Evolutionary conservation across 495 filamentous ascomycete genomes (phyloP).

Genomic region (Xylaria sp.): DNA sequence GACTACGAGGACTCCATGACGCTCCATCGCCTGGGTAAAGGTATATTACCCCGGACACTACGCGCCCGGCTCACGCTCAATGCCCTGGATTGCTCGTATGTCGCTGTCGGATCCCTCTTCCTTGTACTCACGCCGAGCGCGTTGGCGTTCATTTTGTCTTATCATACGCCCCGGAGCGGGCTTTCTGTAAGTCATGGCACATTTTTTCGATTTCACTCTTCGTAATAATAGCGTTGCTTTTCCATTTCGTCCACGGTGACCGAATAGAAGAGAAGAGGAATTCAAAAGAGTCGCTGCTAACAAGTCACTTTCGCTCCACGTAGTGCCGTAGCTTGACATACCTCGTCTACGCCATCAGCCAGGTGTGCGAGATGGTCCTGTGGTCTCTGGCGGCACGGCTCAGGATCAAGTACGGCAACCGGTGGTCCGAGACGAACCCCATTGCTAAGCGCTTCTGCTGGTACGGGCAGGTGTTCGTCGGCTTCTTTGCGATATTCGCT

Average conservation of each 20-base stretch:
- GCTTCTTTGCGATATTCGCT: constrained; percentile 44
- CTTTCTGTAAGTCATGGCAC: constrained; percentile 27
- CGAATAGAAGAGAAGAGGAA: neutral
- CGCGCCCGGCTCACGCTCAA: constrained; percentile 33
- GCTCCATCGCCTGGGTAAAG: neutral
- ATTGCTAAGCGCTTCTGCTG: constrained; percentile 37
- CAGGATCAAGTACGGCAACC: constrained; percentile 32
- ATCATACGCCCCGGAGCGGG: constrained; percentile 49
- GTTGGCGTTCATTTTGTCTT: constrained; percentile 51
- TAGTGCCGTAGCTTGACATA: constrained; percentile 51
- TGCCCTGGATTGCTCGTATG: constrained; percentile 35
- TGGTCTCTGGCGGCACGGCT: constrained; percentile 38
- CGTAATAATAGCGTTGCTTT: neutral
- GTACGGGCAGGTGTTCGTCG: constrained; percentile 39
- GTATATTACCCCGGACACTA: constrained; percentile 23
- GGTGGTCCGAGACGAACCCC: constrained; percentile 33
- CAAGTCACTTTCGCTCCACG: neutral
- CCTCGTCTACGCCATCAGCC: constrained; percentile 48
- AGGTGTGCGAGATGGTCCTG: constrained; percentile 45
- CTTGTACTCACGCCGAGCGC: constrained; percentile 44
- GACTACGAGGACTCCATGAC: constrained; percentile 31
- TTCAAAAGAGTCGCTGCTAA: neutral
- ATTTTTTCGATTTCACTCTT: neutral
- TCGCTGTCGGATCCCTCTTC: constrained; percentile 41
- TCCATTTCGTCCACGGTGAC: too few relatives aligned